Base-by-base conservation (phyloP, 306 rosid species). In the Cyamopsis tetragonoloba region DNA sequence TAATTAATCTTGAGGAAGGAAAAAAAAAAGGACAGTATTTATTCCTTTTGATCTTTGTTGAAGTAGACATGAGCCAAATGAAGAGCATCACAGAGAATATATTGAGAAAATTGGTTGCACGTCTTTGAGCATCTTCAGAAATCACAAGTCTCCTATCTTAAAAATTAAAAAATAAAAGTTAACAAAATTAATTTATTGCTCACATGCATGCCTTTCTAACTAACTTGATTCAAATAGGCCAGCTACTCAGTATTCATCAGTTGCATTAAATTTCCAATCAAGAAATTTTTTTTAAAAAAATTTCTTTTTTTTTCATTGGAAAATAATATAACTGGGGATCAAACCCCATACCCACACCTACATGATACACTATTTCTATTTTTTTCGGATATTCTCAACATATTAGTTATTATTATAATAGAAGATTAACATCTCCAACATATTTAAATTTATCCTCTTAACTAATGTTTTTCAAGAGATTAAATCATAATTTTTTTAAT, bases 91-190 rank as follows among this genome's bases (percentile, higher is more conserved):
- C 42, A 27, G 57, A 41, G 20, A 26, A 60, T 8, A 12, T 39
- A 22, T 70, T 59, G 56, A 72, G 62, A 75, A 73, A n/a, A 84
- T 69, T 84, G 87, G 42, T 37, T 71, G 92, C 90, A 86, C 96
- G 92, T 84, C 89, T 78, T 49, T 68, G 24, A 73, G 74, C 27
- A 73, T 39, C 41, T 62, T 67, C 54, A 38, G 1, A n/a, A n/a
- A n/a, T n/a, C 35, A 17, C 27, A 19, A 1, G 18, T n/a, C 19
- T 5, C 43, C 41, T n/a, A n/a, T n/a, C n/a, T n/a, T n/a, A n/a
- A n/a, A 76, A 71, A 30, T 28, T 7, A 34, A 59, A 12, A 55
- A 55, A 6, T 20, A 39, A 71, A 18, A 54, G 18, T 49, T 38
- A 24, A 58, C 12, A 35, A n/a, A 63, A 48, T 49, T 77, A 17